These are phyloP conservation scores for Citropsis articulata DNA, from an alignment of 345 rosid species.

Conservation along the genomic window DNA sequence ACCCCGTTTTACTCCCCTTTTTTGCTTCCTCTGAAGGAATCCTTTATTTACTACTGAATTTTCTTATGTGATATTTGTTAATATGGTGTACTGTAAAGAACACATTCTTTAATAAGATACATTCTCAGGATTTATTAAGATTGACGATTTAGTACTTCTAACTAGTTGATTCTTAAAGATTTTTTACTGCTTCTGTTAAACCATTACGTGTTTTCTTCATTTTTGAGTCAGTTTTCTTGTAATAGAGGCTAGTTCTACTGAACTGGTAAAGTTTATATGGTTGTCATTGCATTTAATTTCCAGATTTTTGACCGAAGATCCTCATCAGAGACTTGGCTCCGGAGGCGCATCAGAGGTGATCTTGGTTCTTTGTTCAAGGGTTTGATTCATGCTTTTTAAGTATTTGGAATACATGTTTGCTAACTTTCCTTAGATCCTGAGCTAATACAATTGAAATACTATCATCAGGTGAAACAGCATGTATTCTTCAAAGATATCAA, in stretches of 20 bases:
- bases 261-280: slow-evolving; percentile 1
- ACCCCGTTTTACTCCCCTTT: background rate
- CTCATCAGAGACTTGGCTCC: slow-evolving; percentile 95
- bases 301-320: slow-evolving; percentile 97
- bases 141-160: background rate
- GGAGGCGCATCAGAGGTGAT: slow-evolving; percentile 92
- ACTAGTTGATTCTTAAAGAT: background rate
- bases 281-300: slow-evolving; percentile 17
- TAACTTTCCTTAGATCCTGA: background rate
- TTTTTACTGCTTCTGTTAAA: background rate
- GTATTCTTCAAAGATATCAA: slow-evolving; percentile 86
- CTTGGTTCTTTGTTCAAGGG: slow-evolving; percentile 12
- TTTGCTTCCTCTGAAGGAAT: background rate
- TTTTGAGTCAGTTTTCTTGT: too few relatives aligned
- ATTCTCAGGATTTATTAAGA: background rate
- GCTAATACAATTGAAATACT: slow-evolving; percentile 13
- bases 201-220: background rate
- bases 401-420: background rate
- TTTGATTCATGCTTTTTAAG: slow-evolving; percentile 1
- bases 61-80: background rate
- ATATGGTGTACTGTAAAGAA: background rate
- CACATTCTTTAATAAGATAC: background rate
- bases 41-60: background rate
- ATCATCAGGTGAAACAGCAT: slow-evolving; percentile 86
- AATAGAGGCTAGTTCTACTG: background rate